Percentiles rank a stretch among this genome's conserved stretches.
phyloP scores from a whole-genome alignment of 148 eudicot species.

The Polygonum aviculare region DNA sequence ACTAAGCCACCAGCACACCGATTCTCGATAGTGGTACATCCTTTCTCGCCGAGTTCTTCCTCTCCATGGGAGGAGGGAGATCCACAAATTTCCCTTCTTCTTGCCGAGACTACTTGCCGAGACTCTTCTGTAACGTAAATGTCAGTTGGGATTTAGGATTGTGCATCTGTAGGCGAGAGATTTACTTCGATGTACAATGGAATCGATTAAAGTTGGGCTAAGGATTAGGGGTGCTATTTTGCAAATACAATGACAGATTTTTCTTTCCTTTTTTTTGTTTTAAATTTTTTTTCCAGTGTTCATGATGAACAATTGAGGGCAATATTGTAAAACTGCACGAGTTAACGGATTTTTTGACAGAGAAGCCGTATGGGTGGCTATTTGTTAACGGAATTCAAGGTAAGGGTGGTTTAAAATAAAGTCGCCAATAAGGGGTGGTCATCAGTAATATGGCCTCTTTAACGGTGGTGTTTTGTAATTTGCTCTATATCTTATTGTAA shows the following conservation, averaged over 20 bases:
- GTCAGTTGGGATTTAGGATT: neutral
- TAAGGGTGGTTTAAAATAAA: too few species aligned
- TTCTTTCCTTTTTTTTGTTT: too few species aligned
- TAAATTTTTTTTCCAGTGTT: too few species aligned
- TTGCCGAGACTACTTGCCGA: neutral
- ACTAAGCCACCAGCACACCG: conserved; percentile 82
- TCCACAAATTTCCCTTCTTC: neutral
- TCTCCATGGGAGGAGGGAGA: conserved; percentile 34
- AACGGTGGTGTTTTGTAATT: too few species aligned
- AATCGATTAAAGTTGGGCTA: neutral
- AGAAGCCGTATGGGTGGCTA: too few species aligned
- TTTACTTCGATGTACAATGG: neutral
- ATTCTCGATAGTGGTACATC: conserved; percentile 69
- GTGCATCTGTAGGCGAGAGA: neutral
- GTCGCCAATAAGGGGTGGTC: too few species aligned
- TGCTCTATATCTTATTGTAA: too few species aligned
- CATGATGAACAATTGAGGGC: too few species aligned
- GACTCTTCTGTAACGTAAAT: neutral
- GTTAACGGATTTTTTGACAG: too few species aligned
- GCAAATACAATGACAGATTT: neutral
- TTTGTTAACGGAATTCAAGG: too few species aligned
- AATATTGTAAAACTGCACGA: too few species aligned
- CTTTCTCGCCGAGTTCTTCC: conserved; percentile 39
- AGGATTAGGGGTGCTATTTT: neutral
- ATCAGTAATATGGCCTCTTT: too few species aligned